Evolutionary conservation across 192 early-diverging fungal species (phyloP), one percentile per base, ranked within the genome.

Genomic region (Chytriomyces sp.): DNA sequence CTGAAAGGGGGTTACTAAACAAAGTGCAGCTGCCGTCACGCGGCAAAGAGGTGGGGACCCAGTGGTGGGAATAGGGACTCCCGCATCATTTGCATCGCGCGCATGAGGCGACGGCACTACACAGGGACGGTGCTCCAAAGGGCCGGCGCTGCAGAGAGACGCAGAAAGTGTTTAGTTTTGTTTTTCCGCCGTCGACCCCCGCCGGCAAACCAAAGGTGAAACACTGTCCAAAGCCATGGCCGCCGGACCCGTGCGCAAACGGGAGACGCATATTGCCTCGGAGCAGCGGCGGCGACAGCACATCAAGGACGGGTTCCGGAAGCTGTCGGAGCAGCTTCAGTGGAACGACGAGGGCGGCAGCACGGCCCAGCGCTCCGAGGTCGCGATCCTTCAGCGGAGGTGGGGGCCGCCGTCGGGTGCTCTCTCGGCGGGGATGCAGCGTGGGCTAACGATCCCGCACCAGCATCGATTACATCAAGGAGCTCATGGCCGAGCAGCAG

Each of bases 241-340:
- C 19, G 56, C 26, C 28, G 63, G 63, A 8, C 44, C 65, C 52
- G 52, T 68, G 22, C 65, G 65, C 52, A 68, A 68, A 34, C 49
- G 65, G 7, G 65, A 68, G 26, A 68, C 65, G 8, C 95, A 98
- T 77, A 98, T 98, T 82, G 93, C 91, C 1, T 93, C 92, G 26
- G 95, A 98, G 77, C 93, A 98, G 77, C 93, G 94, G 73, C 88
- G 95, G 58, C 84, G 95, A 40, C 91, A 93, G 61, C 94, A 96
- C 70, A 98, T 98, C 75, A 86, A 93, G 14, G 72, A 87, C 25
- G 95, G 95, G 8, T 95, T 95, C 77, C 93, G 95, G 75, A 89
- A 92, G 69, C 87, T 98, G 58, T 90, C 93, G 38, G 91, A 92
- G 64, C 52, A 68, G 52, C 65, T 68, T 5, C 5, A 19, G 28